Percentiles rank a stretch among this genome's conserved stretches.
Conservation (phyloP, 495 filamentous ascomycete genomes). For the Penicillium manginii region DNA sequence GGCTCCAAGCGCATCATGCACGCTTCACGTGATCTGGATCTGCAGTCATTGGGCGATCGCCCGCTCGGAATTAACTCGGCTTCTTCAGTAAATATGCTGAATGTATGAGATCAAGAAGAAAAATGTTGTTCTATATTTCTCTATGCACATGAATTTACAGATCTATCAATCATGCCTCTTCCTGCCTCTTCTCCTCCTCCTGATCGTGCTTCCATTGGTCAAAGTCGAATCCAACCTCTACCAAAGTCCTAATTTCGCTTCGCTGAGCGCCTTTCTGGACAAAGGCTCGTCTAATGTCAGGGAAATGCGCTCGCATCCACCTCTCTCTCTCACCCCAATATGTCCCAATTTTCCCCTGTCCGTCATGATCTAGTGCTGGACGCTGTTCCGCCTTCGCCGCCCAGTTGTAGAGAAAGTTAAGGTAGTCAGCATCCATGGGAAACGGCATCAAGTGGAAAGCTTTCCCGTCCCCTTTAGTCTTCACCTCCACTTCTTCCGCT, state of each 20-base stretch:
- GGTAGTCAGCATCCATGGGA: constrained; percentile 76
- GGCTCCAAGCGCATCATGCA: neutral
- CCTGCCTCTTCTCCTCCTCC: neutral
- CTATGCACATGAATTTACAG: neutral
- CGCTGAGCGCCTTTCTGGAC: constrained; percentile 49
- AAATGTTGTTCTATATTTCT: neutral
- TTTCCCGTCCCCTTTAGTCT: constrained; percentile 50
- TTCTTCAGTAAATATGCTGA: no score
- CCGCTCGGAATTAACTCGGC: neutral
- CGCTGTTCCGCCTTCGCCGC: constrained; percentile 47
- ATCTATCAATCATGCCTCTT: neutral
- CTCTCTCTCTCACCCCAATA: constrained; percentile 67
- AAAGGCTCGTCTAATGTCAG: constrained; percentile 60
- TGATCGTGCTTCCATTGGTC: constrained; percentile 41
- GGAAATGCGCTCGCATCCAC: constrained; percentile 62
- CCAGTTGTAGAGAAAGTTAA: constrained; percentile 72
- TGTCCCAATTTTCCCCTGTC: constrained; percentile 64
- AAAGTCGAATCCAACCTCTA: constrained; percentile 65
- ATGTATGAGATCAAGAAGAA: no score
- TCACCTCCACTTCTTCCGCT: constrained; percentile 59
- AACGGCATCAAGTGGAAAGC: constrained; percentile 69
- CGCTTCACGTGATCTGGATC: constrained; percentile 1
- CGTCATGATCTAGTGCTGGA: constrained; percentile 47
- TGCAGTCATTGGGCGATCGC: neutral
- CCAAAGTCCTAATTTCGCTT: constrained; percentile 46